A percentile compares a stretch with the other conserved stretches of the same genome.
Evolutionary conservation across 2,329 filamentous ascomycete species (phyloP).

Genomic region (Paracoccidioides lutzii): DNA sequence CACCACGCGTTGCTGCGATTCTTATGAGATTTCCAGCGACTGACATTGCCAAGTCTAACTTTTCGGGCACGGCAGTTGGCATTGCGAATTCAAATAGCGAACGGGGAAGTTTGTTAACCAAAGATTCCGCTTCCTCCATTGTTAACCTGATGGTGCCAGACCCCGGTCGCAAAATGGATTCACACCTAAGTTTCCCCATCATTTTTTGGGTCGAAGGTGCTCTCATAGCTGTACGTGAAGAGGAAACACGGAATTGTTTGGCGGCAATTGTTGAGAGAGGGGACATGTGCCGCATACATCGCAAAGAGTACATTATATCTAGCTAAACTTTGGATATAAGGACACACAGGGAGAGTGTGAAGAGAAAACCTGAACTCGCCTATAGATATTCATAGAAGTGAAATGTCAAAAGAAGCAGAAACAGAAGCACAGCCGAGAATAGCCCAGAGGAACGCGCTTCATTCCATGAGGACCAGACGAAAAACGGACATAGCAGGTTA

Average conservation of each 20-base stretch:
- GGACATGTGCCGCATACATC: not conserved
- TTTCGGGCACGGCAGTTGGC: not conserved
- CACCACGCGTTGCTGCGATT: not conserved
- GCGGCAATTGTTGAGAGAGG: not conserved
- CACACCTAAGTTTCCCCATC: not conserved
- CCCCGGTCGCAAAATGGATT: not conserved
- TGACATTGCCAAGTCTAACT: not conserved
- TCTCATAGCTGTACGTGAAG: not conserved
- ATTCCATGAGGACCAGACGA: too few species aligned
- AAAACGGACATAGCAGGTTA: too few species aligned
- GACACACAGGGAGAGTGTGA: not conserved
- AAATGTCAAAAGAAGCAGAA: too few species aligned
- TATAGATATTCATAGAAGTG: too few species aligned
- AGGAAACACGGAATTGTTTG: not conserved
- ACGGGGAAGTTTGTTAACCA: not conserved
- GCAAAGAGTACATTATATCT: not conserved
- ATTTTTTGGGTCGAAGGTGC: not conserved
- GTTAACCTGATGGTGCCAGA: not conserved
- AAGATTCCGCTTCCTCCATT: not conserved
- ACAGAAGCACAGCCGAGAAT: too few species aligned
- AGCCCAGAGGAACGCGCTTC: too few species aligned
- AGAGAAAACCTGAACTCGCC: too few species aligned
- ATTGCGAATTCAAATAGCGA: not conserved
- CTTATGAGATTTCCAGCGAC: not conserved
- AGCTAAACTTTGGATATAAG: not conserved